phyloP scores from a whole-genome alignment of 2,329 filamentous ascomycete genomes.

The Penicillium griseofulvum region DNA sequence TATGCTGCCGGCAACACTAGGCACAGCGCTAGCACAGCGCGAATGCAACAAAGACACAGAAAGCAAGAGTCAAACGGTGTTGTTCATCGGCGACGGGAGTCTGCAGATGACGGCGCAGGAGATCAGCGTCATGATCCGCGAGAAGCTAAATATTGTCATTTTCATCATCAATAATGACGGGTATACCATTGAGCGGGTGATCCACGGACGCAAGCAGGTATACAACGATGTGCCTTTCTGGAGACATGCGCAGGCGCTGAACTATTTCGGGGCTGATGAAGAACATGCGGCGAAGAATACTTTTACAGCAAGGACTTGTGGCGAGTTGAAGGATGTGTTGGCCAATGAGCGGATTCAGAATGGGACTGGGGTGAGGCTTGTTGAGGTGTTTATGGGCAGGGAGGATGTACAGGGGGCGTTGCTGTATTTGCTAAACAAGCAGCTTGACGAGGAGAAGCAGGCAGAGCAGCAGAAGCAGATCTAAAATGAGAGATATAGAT shows the following conservation, averaged over 20 bases:
- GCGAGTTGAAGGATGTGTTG: constrained; percentile 46
- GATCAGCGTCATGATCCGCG: constrained; percentile 60
- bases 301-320: constrained; percentile 45
- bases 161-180: constrained; percentile 60
- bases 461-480: background rate
- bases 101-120: constrained; percentile 67
- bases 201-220: constrained; percentile 52
- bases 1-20: constrained; percentile 58
- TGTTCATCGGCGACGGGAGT: constrained; percentile 63
- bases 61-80: constrained; percentile 48
- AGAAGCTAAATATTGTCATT: constrained; percentile 49
- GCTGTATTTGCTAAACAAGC: constrained; percentile 31
- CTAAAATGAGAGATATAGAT: background rate
- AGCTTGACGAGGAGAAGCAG: constrained; percentile 29
- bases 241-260: constrained; percentile 51
- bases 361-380: constrained; percentile 41
- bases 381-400: constrained; percentile 44
- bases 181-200: constrained; percentile 59
- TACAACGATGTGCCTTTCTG: constrained; percentile 59
- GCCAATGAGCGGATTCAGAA: constrained; percentile 35
- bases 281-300: constrained; percentile 41
- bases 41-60: constrained; percentile 20
- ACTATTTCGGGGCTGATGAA: constrained; percentile 48
- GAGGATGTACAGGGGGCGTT: constrained; percentile 38
- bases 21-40: constrained; percentile 53